Conservation (phyloP, 2,329 filamentous ascomycete genomes). For the Cercospora sp. region DNA sequence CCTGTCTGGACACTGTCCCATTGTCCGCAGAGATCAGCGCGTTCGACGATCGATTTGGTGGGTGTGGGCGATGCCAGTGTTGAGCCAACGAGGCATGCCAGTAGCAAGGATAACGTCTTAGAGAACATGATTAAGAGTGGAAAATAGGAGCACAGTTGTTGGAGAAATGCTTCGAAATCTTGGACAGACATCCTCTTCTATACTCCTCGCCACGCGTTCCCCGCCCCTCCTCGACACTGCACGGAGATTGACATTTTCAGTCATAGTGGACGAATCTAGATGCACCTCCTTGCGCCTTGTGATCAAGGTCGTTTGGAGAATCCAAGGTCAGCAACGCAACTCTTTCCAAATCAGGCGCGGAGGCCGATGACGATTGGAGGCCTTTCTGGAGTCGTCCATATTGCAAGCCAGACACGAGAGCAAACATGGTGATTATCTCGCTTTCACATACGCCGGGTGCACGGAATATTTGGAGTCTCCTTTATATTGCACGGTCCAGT, state of each 20-base stretch:
- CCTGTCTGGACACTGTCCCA: slow-evolving; percentile 13
- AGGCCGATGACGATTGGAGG: not conserved
- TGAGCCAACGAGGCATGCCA: not conserved
- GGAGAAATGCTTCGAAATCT: not conserved
- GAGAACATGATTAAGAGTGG: not conserved
- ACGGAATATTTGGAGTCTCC: not conserved
- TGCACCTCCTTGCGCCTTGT: not conserved
- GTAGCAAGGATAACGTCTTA: not conserved
- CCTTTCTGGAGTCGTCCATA: not conserved
- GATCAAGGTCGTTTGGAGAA: not conserved
- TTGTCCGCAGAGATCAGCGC: slow-evolving; percentile 15
- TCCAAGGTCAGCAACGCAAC: not conserved
- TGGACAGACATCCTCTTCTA: not conserved
- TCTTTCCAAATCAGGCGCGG: not conserved
- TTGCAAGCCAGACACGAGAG: not conserved
- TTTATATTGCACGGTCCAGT: not conserved
- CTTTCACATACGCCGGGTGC: not conserved
- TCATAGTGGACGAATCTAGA: not conserved
- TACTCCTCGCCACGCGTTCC: not conserved
- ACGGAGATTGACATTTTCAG: not conserved
- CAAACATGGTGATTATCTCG: not conserved
- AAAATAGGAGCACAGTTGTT: not conserved
- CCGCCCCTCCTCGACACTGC: not conserved
- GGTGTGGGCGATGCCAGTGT: not conserved
- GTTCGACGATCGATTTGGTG: slow-evolving; percentile 6